phyloP scores from a whole-genome alignment of 2,329 filamentous ascomycete genomes.

The Aaosphaeria pasadenensis region DNA sequence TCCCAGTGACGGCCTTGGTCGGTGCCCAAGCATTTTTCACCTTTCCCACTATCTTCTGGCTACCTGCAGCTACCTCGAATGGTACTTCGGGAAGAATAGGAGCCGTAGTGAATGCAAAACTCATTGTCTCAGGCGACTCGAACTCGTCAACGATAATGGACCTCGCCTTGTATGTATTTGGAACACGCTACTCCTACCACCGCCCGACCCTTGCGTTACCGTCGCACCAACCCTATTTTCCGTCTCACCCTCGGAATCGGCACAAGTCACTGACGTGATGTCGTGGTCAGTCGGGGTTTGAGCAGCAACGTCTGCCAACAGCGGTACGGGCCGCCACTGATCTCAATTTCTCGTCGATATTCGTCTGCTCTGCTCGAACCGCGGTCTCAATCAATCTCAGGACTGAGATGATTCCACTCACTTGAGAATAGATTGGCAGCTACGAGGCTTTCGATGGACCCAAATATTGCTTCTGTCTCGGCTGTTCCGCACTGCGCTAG shows the following conservation, averaged over 20 bases:
- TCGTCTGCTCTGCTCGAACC: not conserved
- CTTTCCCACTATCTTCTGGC: slow-evolving; percentile 27
- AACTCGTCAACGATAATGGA: slow-evolving; percentile 16
- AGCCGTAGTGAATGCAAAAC: slow-evolving; percentile 16
- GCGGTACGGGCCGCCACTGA: slow-evolving; percentile 23
- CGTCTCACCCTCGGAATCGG: slow-evolving; percentile 20
- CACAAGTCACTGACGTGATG: slow-evolving; percentile 21
- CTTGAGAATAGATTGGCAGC: no score
- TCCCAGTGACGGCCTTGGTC: slow-evolving; percentile 28
- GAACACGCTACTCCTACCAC: not conserved
- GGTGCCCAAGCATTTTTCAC: slow-evolving; percentile 25
- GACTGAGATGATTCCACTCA: no score
- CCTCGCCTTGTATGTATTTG: not conserved
- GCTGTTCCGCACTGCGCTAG: no score
- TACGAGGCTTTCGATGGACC: no score
- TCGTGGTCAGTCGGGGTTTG: slow-evolving; percentile 13
- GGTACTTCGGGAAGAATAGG: slow-evolving; percentile 25
- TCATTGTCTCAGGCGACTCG: slow-evolving; percentile 30
- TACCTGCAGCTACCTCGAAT: slow-evolving; percentile 31
- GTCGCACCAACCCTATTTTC: slow-evolving; percentile 26
- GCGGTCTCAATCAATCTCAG: no score
- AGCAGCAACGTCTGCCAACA: slow-evolving; percentile 23
- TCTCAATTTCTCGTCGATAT: not conserved
- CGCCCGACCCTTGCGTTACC: not conserved
- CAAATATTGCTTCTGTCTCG: no score